phyloP scores from a whole-genome alignment of 78 protist species.

The Chrysochromulina tobinii region DNA sequence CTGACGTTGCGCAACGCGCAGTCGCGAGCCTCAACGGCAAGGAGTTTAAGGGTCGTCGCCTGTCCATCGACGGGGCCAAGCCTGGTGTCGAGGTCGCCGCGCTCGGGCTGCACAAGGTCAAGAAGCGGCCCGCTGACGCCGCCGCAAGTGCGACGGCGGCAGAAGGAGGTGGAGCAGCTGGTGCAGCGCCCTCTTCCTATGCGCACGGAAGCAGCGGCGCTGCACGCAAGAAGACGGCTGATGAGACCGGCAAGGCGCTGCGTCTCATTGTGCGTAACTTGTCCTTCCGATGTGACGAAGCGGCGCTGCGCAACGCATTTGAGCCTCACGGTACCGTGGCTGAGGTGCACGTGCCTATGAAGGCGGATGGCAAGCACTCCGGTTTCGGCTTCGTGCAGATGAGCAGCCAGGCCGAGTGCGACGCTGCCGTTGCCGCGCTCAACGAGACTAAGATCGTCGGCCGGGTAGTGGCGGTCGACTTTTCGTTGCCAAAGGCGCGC shows the following conservation, averaged over 20 bases:
- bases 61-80: neutral
- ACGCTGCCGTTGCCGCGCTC: neutral
- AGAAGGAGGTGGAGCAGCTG: neutral
- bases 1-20: constrained; percentile 5
- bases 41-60: neutral
- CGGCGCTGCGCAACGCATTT: neutral
- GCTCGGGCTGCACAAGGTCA: neutral
- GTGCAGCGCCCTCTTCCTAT: neutral
- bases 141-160: neutral
- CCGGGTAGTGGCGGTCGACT: neutral
- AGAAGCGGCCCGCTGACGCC: neutral
- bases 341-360: neutral
- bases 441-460: neutral
- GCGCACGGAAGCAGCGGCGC: neutral
- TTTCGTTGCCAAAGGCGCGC: neutral
- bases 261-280: neutral
- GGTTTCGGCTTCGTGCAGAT: constrained; percentile 16
- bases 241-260: neutral
- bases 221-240: neutral
- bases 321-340: neutral
- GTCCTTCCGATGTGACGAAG: neutral
- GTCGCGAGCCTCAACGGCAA: neutral
- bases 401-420: neutral
- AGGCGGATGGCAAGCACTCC: neutral
- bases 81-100: neutral